Conservation (phyloP, 202 grass and related monocot genomes). For the Carex sylvatica region DNA sequence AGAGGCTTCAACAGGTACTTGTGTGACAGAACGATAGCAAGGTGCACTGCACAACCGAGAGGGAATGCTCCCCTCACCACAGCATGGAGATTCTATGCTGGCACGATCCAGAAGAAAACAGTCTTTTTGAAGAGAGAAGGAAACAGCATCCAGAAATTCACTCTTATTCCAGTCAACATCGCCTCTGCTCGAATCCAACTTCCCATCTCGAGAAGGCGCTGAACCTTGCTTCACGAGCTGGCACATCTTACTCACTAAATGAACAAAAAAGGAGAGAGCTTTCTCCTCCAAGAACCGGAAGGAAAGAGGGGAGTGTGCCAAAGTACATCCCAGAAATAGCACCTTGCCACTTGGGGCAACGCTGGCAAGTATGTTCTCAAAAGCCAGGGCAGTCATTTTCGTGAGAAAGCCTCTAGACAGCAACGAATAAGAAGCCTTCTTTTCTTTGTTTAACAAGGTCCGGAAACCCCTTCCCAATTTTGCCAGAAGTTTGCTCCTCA, state of each 20-base stretch:
- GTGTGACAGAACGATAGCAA: not conserved
- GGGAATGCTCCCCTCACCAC: not conserved
- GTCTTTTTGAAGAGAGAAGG: not conserved
- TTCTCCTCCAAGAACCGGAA: not conserved
- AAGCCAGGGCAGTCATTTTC: not conserved
- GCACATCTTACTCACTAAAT: not conserved
- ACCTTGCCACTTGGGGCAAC: not conserved
- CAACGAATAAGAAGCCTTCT: not conserved
- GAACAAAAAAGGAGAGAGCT: not conserved
- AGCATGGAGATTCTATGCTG: not conserved
- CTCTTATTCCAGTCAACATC: constrained; percentile 12
- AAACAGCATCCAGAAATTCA: constrained; percentile 28
- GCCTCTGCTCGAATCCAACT: not conserved
- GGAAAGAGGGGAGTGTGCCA: not conserved
- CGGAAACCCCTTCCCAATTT: not conserved
- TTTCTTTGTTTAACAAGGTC: not conserved
- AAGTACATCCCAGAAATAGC: not conserved
- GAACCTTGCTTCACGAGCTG: not conserved
- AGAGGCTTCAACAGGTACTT: not conserved
- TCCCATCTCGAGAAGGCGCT: not conserved
- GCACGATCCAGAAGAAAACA: constrained; percentile 26
- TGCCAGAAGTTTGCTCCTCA: not conserved
- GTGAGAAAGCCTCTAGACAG: not conserved
- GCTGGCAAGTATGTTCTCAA: not conserved
- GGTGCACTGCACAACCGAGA: not conserved